A percentile compares a stretch with the other conserved stretches of the same genome.
These are phyloP conservation scores for Sisymbrium irio DNA, from an alignment of 345 rosid genomes.

Conservation along the genomic window DNA sequence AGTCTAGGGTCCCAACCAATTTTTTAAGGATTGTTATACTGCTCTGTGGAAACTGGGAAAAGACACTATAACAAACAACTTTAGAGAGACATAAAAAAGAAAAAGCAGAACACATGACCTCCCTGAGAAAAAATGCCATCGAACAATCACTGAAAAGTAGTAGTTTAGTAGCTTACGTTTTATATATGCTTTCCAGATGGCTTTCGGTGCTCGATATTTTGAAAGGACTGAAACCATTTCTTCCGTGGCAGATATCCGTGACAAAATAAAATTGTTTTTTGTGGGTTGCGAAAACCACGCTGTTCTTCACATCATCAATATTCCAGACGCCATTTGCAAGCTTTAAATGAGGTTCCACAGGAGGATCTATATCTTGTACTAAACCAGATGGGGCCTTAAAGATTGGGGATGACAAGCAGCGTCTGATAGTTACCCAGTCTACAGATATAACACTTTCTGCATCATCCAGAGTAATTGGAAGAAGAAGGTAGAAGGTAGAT, in stretches of 20 bases:
- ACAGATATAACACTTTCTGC: slow-evolving; percentile 37
- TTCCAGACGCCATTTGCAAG: slow-evolving; percentile 67
- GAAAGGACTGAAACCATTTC: slow-evolving; percentile 50
- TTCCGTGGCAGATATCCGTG: slow-evolving; percentile 40
- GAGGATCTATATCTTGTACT: slow-evolving; percentile 33
- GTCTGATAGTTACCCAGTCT: slow-evolving; percentile 63
- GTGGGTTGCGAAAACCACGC: slow-evolving; percentile 63
- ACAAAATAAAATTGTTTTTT: slow-evolving; percentile 62
- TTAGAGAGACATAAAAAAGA: neutral
- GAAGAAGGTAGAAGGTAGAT: slow-evolving; percentile 75
- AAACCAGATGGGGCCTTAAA: slow-evolving; percentile 44
- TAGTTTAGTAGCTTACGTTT: slow-evolving; percentile 48
- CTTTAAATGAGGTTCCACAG: slow-evolving; percentile 31
- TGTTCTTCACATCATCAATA: slow-evolving; percentile 58
- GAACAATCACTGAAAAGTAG: slow-evolving; percentile 2
- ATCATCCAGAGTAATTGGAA: slow-evolving; percentile 51
- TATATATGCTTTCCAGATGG: slow-evolving; percentile 46
- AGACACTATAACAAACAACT: neutral
- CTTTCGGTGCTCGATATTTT: slow-evolving; percentile 39
- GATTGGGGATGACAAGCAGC: slow-evolving; percentile 80
- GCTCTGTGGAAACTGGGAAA: slow-evolving; percentile 1
- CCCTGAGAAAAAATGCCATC: slow-evolving; percentile 14
- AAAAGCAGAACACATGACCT: slow-evolving; percentile 10
- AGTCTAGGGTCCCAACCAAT: neutral
- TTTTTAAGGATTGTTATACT: slow-evolving; percentile 1